These are phyloP conservation scores for Penicillium crustosum DNA, from an alignment of 2,329 filamentous ascomycete species.

Conservation along the genomic window DNA sequence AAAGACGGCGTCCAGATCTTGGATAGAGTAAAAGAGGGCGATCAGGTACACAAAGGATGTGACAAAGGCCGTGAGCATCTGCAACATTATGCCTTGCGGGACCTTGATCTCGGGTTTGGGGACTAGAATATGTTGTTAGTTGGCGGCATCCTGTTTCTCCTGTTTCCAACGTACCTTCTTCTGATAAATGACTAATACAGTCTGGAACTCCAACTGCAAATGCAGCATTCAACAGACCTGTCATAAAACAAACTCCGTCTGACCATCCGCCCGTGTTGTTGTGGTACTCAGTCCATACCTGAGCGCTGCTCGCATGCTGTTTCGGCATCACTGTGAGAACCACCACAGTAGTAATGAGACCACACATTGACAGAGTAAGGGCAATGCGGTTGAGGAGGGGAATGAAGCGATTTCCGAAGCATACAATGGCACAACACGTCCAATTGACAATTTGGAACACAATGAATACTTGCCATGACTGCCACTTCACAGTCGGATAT, in stretches of 20 bases:
- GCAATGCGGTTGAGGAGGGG: slow-evolving; percentile 55
- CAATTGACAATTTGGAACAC: slow-evolving; percentile 51
- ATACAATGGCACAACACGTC: slow-evolving; percentile 50
- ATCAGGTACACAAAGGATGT: slow-evolving; percentile 52
- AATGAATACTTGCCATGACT: slow-evolving; percentile 35
- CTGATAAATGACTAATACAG: slow-evolving; percentile 61
- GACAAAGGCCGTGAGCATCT: slow-evolving; percentile 46
- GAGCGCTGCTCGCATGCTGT: slow-evolving; percentile 25
- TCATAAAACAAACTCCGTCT: slow-evolving; percentile 49
- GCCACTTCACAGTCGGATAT: slow-evolving; percentile 24
- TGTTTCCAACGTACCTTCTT: slow-evolving; percentile 46
- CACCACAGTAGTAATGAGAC: slow-evolving; percentile 50
- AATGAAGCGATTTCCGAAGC: slow-evolving; percentile 53
- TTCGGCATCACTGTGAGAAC: slow-evolving; percentile 52
- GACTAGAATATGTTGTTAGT: slow-evolving; percentile 16
- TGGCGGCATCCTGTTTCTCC: background rate
- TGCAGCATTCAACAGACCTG: slow-evolving; percentile 64
- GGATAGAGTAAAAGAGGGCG: slow-evolving; percentile 37
- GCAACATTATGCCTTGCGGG: slow-evolving; percentile 47
- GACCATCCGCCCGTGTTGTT: slow-evolving; percentile 35
- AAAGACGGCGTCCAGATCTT: slow-evolving; percentile 53
- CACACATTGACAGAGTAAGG: slow-evolving; percentile 53
- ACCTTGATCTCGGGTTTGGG: slow-evolving; percentile 36
- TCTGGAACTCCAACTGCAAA: slow-evolving; percentile 66
- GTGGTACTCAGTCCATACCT: slow-evolving; percentile 32